Evolutionary conservation across 352 stramenopile genomes (phyloP).

Genomic region (Hyaloperonospora brassicae): DNA sequence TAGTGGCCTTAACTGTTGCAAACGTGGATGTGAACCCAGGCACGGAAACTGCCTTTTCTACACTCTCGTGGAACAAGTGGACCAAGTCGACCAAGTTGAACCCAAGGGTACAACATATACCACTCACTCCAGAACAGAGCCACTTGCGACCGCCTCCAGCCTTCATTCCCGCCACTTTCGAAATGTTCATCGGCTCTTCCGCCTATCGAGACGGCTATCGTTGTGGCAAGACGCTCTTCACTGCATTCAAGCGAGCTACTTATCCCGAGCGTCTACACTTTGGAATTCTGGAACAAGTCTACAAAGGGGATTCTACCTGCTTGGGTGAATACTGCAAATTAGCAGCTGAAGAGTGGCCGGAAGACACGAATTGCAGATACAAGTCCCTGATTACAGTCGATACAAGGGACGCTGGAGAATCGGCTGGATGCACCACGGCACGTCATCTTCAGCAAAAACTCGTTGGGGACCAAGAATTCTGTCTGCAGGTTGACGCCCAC

Average conservation of each 20-base stretch:
- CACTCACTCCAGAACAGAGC: conserved; percentile 21
- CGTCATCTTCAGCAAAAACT: conserved; percentile 71
- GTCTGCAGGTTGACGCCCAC: conserved; percentile 73
- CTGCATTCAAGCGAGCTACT: conserved; percentile 48
- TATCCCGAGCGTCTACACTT: conserved; percentile 64
- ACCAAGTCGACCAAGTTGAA: conserved; percentile 24
- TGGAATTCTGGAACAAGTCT: conserved; percentile 74
- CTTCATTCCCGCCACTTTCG: conserved; percentile 33
- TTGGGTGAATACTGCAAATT: conserved; percentile 73
- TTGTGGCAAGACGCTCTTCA: conserved; percentile 73
- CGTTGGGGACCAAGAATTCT: conserved; percentile 62
- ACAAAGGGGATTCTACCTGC: conserved; percentile 53
- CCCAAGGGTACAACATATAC: conserved; percentile 63
- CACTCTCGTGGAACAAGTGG: no score
- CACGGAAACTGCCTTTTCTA: no score
- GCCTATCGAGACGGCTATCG: conserved; percentile 72
- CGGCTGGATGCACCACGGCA: conserved; percentile 57
- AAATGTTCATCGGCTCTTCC: conserved; percentile 64
- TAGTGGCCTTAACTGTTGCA: no score
- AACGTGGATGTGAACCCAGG: no score
- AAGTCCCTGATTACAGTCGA: conserved; percentile 55
- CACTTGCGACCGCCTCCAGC: conserved; percentile 53
- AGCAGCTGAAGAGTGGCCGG: conserved; percentile 45
- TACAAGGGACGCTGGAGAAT: conserved; percentile 56
- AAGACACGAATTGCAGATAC: conserved; percentile 48